These are phyloP conservation scores for Escovopsis sp. DNA, from an alignment of 2,329 filamentous ascomycete genomes.

Conservation along the genomic window DNA sequence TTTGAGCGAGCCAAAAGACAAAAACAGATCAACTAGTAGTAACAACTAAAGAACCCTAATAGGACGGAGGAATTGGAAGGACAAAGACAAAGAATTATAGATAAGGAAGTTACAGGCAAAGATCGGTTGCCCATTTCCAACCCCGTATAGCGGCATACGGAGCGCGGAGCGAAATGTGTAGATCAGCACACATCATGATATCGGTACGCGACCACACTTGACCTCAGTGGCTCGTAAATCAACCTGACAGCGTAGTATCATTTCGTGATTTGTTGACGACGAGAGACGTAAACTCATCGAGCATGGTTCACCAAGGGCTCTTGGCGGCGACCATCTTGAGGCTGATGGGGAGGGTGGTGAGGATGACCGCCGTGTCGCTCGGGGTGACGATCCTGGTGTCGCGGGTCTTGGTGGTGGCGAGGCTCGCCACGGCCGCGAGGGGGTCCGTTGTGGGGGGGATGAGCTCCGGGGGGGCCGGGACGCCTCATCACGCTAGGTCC, in stretches of 20 bases:
- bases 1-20: no score
- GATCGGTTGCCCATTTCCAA: no score
- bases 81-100: conserved; percentile 1
- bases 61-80: neutral
- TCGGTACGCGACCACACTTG: neutral
- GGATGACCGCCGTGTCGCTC: neutral
- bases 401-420: conserved; percentile 9
- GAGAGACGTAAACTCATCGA: conserved; percentile 4
- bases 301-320: conserved; percentile 19
- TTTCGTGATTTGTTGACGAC: neutral
- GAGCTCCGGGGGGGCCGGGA: conserved; percentile 1
- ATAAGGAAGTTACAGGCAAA: conserved; percentile 1
- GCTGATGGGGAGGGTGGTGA: conserved; percentile 4
- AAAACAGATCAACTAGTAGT: no score
- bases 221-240: conserved; percentile 3
- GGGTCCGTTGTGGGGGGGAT: conserved; percentile 1
- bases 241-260: neutral
- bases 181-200: neutral
- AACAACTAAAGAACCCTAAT: neutral
- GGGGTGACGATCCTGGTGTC: neutral
- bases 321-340: conserved; percentile 4
- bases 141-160: no score
- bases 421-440: neutral
- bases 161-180: no score
- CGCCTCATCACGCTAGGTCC: conserved; percentile 1